Evolutionary conservation across 192 early-diverging fungal species (phyloP), one percentile per base, ranked within the genome.

Genomic region (Gamsiella multidivaricata): DNA sequence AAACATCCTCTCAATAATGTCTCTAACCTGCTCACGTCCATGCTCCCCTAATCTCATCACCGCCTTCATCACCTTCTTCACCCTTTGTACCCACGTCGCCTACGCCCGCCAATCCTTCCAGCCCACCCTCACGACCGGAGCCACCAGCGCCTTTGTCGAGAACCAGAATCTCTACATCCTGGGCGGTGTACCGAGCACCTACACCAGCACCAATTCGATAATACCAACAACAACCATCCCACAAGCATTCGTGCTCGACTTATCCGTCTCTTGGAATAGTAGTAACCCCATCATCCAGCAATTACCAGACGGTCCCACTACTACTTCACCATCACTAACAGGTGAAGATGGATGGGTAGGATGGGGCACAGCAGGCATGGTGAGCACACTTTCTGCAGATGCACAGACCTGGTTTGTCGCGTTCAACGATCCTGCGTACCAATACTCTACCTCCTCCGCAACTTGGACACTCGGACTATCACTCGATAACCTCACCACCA

Each of bases 241-340:
- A 45, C 51, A 65, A 33, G 28, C 63, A n/a, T 65, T 54, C 33
- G 3, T 11, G 7, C 32, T 65, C 33, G 53, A 65, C 31, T 41
- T 65, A 1, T 46, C 63, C 11, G 31, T 31, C 31, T 65, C 63
- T 3, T 65, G 63, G 63, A 65, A 32, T 31, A 33, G 12, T 5
- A 39, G 17, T 9, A 22, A 42, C 9, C 63, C 63, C 15, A 3
- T 42, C 28, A 20, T 45, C 42, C 42, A 42, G 26, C 12, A 12
- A 9, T n/a, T 59, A 20, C 41, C 57, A 9, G 39, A 45, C 23
- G 57, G 41, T 1, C 57, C 57, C 23, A 17, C 42, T 2, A 29
- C 28, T 33, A 22, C 28, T 14, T 54, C 52, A 10, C n/a, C n/a
- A n/a, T n/a, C n/a, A n/a, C n/a, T n/a, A n/a, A n/a, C n/a, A n/a